Evolutionary conservation across 768 basidiomycete species (phyloP).

Genomic region (Hericium alpestre): DNA sequence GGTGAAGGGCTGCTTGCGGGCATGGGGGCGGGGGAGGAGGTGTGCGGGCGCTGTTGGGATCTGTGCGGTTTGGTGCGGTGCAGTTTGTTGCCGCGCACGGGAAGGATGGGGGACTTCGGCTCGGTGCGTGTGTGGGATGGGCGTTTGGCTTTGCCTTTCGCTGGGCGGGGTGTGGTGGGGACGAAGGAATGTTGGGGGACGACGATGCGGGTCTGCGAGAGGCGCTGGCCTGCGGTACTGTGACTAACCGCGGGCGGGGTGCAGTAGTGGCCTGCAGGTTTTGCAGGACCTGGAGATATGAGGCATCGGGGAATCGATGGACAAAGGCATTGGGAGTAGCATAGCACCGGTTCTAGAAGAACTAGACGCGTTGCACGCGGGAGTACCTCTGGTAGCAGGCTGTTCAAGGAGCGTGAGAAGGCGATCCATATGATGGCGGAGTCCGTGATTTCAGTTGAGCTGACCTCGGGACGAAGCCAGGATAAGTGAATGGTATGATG

Average conservation of each 20-base stretch:
- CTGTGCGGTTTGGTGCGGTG: too few relatives aligned
- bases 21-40: neutral
- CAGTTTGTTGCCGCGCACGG: too few relatives aligned
- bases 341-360: neutral
- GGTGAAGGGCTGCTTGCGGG: too few relatives aligned
- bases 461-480: neutral
- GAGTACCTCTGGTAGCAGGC: neutral
- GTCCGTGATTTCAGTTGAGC: neutral
- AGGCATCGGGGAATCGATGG: neutral
- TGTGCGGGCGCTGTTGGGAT: too few relatives aligned
- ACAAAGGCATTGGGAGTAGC: too few relatives aligned
- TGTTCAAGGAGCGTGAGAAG: neutral
- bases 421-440: neutral
- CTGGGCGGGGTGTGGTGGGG: slow-evolving; percentile 3
- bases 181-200: neutral
- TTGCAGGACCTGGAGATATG: neutral
- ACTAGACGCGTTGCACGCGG: neutral
- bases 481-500: neutral
- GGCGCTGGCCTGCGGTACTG: neutral
- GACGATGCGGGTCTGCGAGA: neutral
- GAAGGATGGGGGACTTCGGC: too few relatives aligned
- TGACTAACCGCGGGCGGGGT: neutral
- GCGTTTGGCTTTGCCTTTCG: neutral
- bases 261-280: neutral
- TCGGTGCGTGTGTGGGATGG: too few relatives aligned